Evolutionary conservation across 2,329 filamentous ascomycete genomes (phyloP), one percentile per base, ranked within the genome.

Genomic region (Tolypocladium amazonense): DNA sequence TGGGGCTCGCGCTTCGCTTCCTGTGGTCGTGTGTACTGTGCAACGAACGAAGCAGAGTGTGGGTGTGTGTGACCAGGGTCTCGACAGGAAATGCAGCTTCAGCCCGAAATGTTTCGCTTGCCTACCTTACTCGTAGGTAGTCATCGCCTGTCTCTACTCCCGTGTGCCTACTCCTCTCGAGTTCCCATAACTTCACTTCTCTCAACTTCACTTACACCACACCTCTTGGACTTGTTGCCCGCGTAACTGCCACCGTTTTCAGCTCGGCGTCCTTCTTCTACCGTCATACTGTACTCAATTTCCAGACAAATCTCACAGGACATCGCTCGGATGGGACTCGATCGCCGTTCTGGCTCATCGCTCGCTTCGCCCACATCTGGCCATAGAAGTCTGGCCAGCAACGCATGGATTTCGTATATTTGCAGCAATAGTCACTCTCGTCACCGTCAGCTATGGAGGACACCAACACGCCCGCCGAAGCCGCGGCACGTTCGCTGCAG

Each of bases 401-500:
- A 38, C 50, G 7, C 37, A 41, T 54, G 37, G 35, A 58, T 54
- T 11, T 20, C 47, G 20, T 3, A 58, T 35, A 53, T 35, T 30
- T 15, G 61, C 58, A 66, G 65, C 57, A 53, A 33, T 15, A 39
- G 35, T 4, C 15, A 7, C n/a, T 35, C 7, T 15, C 20, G 37
- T 35, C 18, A n/a, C 20, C 15, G 27, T 50, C 58, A 35, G 47
- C n/a, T 12, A 61, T 58, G 35, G 53, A 58, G 52, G 27, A 53
- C 18, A 4, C 50, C 18, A 35, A 14, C 11, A 11, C 30, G 35
- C 27, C 27, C 18, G 20, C 30, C 50, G 30, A 27, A 20, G 30
- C 50, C 50, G 18, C 50, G 20, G 18, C 58, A 47, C n/a, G n/a
- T n/a, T 37, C 74, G 43, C 1, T 5, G 43, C 2, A 4, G 39